phyloP scores from a whole-genome alignment of 1,284 basidiomycete genomes.

The Exobasidium rhododendri region DNA sequence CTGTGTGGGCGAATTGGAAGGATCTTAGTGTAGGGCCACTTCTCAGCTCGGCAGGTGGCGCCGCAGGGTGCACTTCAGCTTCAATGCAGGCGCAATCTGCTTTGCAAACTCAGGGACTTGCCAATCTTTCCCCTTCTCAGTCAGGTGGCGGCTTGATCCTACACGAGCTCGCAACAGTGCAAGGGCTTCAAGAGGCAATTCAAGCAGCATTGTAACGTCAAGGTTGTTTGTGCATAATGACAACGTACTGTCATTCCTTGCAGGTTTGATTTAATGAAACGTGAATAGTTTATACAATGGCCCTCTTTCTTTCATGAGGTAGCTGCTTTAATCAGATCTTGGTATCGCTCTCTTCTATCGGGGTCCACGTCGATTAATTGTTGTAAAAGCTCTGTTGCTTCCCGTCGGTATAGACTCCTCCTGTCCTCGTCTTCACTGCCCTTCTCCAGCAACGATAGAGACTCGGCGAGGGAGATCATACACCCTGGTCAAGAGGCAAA shows the following conservation, averaged over 20 bases:
- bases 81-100: not conserved
- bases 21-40: conserved; percentile 76
- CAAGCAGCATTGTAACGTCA: too few species aligned
- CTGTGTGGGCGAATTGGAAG: conserved; percentile 71
- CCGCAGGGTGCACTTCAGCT: not conserved
- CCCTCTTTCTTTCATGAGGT: not conserved
- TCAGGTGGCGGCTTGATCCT: not conserved
- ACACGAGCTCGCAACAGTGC: not conserved
- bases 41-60: conserved; percentile 65
- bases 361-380: conserved; percentile 35
- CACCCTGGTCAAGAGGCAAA: conserved; percentile 15
- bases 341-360: conserved; percentile 35
- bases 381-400: conserved; percentile 4
- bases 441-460: conserved; percentile 19
- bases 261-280: too few species aligned
- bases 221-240: too few species aligned
- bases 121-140: not conserved
- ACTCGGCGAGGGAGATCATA: conserved; percentile 38
- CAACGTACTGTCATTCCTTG: too few species aligned
- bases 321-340: conserved; percentile 16
- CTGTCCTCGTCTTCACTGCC: too few species aligned
- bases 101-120: not conserved
- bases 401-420: too few species aligned
- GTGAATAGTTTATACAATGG: too few species aligned
- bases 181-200: not conserved